Evolutionary conservation across 140 eudicot genomes (phyloP).

Genomic region (Stevia rebaudiana): DNA sequence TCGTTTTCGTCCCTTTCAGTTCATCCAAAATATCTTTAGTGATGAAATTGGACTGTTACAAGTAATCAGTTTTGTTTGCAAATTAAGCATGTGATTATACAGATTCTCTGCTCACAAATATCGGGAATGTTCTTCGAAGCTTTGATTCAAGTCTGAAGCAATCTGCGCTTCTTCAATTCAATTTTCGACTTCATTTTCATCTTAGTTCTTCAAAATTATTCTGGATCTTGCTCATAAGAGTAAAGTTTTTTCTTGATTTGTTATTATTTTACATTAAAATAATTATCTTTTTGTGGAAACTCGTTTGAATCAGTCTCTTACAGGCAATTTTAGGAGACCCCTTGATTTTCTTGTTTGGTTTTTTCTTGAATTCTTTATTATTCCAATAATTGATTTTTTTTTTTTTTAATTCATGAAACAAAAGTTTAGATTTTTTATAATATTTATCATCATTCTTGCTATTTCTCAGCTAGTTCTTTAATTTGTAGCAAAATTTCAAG

Average conservation of each 20-base stretch:
- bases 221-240: slow-evolving; percentile 7
- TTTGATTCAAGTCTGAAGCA: slow-evolving; percentile 15
- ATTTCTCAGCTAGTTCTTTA: background rate
- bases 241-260: slow-evolving; percentile 11
- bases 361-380: background rate
- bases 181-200: background rate
- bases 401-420: no score
- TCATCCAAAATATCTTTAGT: slow-evolving; percentile 21
- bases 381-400: background rate
- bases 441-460: background rate
- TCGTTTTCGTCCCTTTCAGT: slow-evolving; percentile 32
- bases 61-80: background rate
- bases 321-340: background rate
- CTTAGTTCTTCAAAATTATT: background rate
- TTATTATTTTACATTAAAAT: background rate
- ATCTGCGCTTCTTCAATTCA: background rate
- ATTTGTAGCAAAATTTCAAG: slow-evolving; percentile 13
- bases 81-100: slow-evolving; percentile 17
- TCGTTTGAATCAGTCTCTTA: slow-evolving; percentile 19
- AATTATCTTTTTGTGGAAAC: slow-evolving; percentile 16
- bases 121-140: slow-evolving; percentile 25
- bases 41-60: slow-evolving; percentile 9
- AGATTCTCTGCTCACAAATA: slow-evolving; percentile 17
- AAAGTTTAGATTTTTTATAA: background rate
- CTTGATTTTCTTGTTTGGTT: background rate